Evolutionary conservation across 805 yeast genomes (phyloP).

Genomic region (Candida berthetii): DNA sequence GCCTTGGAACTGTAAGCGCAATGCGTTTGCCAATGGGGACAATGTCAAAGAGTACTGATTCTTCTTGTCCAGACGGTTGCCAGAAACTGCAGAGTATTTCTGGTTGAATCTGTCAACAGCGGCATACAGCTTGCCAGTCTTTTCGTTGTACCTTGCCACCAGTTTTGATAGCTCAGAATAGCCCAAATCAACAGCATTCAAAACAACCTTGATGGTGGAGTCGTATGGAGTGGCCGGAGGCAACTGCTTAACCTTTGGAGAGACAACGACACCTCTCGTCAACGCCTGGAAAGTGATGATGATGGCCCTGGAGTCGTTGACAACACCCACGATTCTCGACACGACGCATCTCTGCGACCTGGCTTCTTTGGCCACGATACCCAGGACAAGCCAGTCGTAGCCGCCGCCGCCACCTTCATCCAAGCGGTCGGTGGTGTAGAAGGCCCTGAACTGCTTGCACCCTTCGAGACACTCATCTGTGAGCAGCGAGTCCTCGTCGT

Average conservation of each 20-base stretch:
- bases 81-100: conserved; percentile 27
- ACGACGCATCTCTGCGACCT: conserved; percentile 26
- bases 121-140: conserved; percentile 8
- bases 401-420: conserved; percentile 10
- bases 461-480: conserved; percentile 7
- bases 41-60: conserved; percentile 34
- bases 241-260: conserved; percentile 14
- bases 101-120: conserved; percentile 28
- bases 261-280: conserved; percentile 31
- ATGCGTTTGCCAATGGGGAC: conserved; percentile 54
- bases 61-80: conserved; percentile 14
- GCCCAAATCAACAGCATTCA: conserved; percentile 13
- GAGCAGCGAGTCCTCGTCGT: background rate
- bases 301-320: conserved; percentile 36
- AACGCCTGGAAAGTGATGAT: conserved; percentile 44
- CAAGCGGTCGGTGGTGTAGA: conserved; percentile 11
- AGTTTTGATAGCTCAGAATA: background rate
- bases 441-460: conserved; percentile 11
- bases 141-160: conserved; percentile 8
- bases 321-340: conserved; percentile 38
- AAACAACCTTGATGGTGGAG: conserved; percentile 6
- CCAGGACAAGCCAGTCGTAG: conserved; percentile 20
- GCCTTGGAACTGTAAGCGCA: conserved; percentile 48
- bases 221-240: conserved; percentile 14
- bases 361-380: conserved; percentile 12